phyloP scores from a whole-genome alignment of 495 filamentous ascomycete genomes.

The Aspergillus campestris region DNA sequence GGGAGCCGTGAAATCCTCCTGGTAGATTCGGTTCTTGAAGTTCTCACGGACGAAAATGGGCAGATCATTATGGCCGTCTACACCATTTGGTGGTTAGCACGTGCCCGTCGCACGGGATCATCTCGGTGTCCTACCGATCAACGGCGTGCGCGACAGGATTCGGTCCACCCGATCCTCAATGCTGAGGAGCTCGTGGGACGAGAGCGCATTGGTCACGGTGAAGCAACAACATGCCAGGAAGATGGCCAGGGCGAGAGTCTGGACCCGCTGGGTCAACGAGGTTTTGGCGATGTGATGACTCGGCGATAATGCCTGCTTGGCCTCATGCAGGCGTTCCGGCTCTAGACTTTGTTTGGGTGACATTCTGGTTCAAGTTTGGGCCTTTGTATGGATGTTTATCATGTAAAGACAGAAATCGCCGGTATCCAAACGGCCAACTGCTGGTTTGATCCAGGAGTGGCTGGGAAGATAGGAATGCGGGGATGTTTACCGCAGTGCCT shows the following conservation, averaged over 20 bases:
- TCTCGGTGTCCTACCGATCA: conserved; percentile 56
- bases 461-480: too few species aligned
- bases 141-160: conserved; percentile 63
- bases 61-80: conserved; percentile 91
- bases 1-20: conserved; percentile 56
- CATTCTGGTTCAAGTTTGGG: too few species aligned
- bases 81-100: not conserved
- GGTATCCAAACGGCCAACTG: too few species aligned
- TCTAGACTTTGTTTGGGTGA: too few species aligned
- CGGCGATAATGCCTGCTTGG: too few species aligned
- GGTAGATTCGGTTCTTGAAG: conserved; percentile 73
- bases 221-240: not conserved
- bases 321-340: too few species aligned
- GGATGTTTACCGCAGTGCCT: too few species aligned
- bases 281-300: not conserved
- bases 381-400: too few species aligned
- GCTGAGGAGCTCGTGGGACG: conserved; percentile 15
- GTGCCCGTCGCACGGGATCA: not conserved
- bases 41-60: conserved; percentile 59
- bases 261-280: not conserved
- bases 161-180: conserved; percentile 58
- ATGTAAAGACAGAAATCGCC: too few species aligned
- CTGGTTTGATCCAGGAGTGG: too few species aligned
- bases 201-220: not conserved
- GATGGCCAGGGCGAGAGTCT: not conserved